Base-by-base conservation (phyloP, 2,329 filamentous ascomycete genomes). In the Cercospora sp. region DNA sequence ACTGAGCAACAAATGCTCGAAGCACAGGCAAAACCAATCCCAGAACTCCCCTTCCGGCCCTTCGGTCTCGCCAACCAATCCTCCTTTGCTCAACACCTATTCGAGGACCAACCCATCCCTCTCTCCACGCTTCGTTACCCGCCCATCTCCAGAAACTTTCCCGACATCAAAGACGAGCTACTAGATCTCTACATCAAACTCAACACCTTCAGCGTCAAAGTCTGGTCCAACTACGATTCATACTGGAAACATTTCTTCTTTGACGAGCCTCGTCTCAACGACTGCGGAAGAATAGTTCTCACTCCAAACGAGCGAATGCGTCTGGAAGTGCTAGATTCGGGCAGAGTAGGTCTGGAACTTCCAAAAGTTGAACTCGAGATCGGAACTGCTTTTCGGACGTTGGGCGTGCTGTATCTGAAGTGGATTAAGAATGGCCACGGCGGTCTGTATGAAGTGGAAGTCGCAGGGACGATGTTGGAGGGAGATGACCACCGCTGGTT, bases 171-270 rank as follows among this genome's bases (percentile, higher is more conserved):
- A 13, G 30, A 48, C 12, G 61, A 64, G 20, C 64, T 73, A 42
- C 31, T 67, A 45, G 18, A 58, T 0, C 36, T 39, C 9, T 72
- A 66, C 59, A 31, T 72, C 26, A 13, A 48, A 7, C 42, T 61
- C 26, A 62, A 58, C 45, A 68, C 67, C 18, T 33, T 73, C 63
- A 33, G 20, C 13, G 60, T 65, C n/a, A 64, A 60, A 13, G 28
- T 72, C 67, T 73, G 72, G 72, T 51, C 63, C 42, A 72, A 73
- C 53, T 72, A 73, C 70, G 70, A 72, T 36, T 42, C 57, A 4
- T 18, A 3, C 13, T 20, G 10, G n/a, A 39, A 61, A 8, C 13
- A 61, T 0, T 68, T 68, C 55, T 72, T 64, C 61, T 20, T 12
- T 16, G 53, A 68, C 4, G 26, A 60, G 6, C 26, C 36, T 10